Percentiles rank a stretch among this genome's conserved stretches.
Conservation (phyloP, 345 rosid species). For the Euphorbia peplus region DNA sequence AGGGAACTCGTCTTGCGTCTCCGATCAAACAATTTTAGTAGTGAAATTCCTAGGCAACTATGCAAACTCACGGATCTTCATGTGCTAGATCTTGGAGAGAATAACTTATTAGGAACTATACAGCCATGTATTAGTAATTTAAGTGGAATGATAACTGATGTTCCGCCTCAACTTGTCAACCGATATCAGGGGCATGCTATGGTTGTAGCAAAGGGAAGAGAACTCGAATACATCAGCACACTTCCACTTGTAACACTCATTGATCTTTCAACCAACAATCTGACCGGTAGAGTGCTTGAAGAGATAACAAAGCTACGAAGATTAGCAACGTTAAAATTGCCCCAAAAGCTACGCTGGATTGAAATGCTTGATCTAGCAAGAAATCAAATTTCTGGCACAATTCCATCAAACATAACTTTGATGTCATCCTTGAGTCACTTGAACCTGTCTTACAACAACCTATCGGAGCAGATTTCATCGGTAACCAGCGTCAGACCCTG, state of each 20-base stretch:
- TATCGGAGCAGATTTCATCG: conserved; percentile 19
- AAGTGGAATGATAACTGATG: conserved; percentile 1
- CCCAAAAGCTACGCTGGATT: conserved; percentile 2
- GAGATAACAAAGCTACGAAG: conserved; percentile 11
- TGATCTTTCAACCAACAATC: conserved; percentile 21
- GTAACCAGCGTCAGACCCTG: conserved; percentile 20
- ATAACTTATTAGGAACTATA: conserved; percentile 17
- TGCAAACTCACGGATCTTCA: conserved; percentile 11
- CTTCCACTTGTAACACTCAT: conserved; percentile 13
- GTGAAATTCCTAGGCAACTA: conserved; percentile 6
- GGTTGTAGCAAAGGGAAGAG: conserved; percentile 13
- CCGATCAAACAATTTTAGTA: background rate
- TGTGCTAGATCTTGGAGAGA: conserved; percentile 14
- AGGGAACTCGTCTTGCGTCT: conserved; percentile 5
- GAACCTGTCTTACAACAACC: conserved; percentile 27
- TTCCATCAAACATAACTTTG: conserved; percentile 18
- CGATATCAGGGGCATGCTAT: background rate
- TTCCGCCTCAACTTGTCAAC: background rate
- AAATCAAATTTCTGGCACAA: conserved; percentile 22
- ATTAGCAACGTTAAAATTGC: conserved; percentile 24
- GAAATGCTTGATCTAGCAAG: conserved; percentile 24
- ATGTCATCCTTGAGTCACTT: conserved; percentile 17
- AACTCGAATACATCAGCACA: conserved; percentile 1
- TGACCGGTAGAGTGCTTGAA: conserved; percentile 13
- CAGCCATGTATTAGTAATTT: background rate